Evolutionary conservation across 2,329 filamentous ascomycete species (phyloP), one percentile per base, ranked within the genome.

Genomic region (Colletotrichum liriopes): DNA sequence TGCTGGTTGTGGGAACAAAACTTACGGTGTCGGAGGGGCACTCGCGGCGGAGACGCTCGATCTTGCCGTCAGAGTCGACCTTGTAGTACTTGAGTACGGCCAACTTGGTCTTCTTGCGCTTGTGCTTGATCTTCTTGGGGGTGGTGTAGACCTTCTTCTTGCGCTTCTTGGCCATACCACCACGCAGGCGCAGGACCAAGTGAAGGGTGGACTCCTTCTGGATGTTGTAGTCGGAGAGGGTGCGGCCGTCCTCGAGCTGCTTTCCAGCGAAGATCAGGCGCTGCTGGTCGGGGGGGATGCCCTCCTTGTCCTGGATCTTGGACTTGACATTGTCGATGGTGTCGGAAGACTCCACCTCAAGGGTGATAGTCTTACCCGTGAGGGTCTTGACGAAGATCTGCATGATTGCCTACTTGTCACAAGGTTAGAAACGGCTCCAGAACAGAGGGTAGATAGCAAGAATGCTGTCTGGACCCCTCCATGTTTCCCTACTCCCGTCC

Each of bases 41-140:
- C 92, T 99, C 97, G 87, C 96, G 92, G 85, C 97, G 92, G 79
- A 99, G 93, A 84, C 96, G 96, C 93, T 99, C 96, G 82, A 99
- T 98, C 93, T 98, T 98, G 88, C 97, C 96, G 83, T 99, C 96
- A 81, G 94, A 94, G 87, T 98, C 96, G 82, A 99, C 96, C 94
- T 99, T 99, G 94, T 99, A 99, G 94, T 99, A 99, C 93, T 99
- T 99, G 87, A 99, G 95, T 81, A 99, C 96, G 83, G 96, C 96
- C 86, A 99, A 90, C 93, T 99, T 99, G 92, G 94, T 98, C 96
- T 99, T 99, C 95, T 98, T 99, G 91, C 95, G 93, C 95, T 99
- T 99, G 93, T 99, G 96, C 96, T 99, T 99, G 93, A 99, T 99
- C 95, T 99, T 99, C 95, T 99, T 99, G 86, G 96, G 96, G 83